Base-by-base conservation (phyloP, 345 rosid species). In the Sonneratia alba region DNA sequence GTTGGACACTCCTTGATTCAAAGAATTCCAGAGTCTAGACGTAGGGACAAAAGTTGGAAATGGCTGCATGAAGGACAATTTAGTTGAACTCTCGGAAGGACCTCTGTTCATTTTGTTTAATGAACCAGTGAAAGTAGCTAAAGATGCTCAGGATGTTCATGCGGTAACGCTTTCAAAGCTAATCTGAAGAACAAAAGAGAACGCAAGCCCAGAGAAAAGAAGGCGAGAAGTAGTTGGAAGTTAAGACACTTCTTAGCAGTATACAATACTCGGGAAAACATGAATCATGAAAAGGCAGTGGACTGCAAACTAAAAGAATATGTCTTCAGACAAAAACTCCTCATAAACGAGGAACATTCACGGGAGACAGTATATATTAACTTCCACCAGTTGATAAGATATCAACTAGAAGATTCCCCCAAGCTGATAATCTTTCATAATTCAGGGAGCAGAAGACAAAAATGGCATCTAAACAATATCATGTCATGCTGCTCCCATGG, bases 401-500 rank as follows among this genome's bases (percentile, higher is more conserved):
- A 57, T n/a, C 63, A 7, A 57, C 32, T 57, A n/a, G 6, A 57
- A n/a, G 34, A 57, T 3, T 57, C 13, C 13, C 22, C 63, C 63
- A n/a, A n/a, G 6, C n/a, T 6, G 12, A 57, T 22, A 22, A 1
- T 22, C 13, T 57, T 57, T 22, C 63, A 22, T 22, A 22, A 57
- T 57, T 9, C 1, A 3, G 63, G 63, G 13, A n/a, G 24, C 36
- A 32, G 47, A 59, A 36, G 61, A 36, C 9, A 45, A 24, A 36
- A 16, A 77, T 68, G 79, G 70, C 61, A 45, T 27, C 79, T n/a
- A 61, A 72, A 36, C 24, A 72, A n/a, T 68, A 68, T 37, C 70
- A 77, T 37, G 21, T 59, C 5, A 72, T 68, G 72, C 49, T 76
- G 79, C 18, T 77, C 49, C 79, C 76, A 12, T 72, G 79, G 75